phyloP scores from a whole-genome alignment of 2,329 filamentous ascomycete genomes.

The Diplocarpon mali region DNA sequence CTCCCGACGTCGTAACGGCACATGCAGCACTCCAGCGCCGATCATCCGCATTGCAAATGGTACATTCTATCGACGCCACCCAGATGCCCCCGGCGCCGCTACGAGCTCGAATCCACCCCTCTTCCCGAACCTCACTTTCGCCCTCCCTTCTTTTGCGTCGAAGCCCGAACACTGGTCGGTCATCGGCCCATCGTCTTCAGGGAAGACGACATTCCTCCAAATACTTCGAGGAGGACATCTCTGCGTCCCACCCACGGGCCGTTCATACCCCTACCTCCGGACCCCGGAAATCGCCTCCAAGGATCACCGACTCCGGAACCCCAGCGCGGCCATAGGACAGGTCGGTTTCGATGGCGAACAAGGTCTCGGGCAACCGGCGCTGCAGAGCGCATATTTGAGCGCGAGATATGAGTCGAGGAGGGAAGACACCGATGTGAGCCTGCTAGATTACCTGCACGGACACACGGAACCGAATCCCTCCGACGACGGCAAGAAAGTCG shows the following conservation, averaged over 20 bases:
- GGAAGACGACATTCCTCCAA: conserved; percentile 75
- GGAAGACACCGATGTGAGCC: conserved; percentile 78
- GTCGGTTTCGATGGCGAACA: conserved; percentile 80
- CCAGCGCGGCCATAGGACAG: conserved; percentile 66
- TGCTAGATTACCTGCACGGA: conserved; percentile 70
- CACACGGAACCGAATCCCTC: conserved; percentile 73
- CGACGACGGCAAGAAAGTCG: conserved; percentile 37
- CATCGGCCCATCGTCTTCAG: conserved; percentile 65
- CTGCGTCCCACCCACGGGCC: conserved; percentile 61
- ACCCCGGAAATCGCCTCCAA: conserved; percentile 37
- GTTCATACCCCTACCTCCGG: conserved; percentile 69
- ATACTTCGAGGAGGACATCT: conserved; percentile 66
- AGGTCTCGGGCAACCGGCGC: conserved; percentile 42
- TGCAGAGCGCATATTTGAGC: conserved; percentile 71
- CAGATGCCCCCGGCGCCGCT: conserved; percentile 37
- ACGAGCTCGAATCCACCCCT: conserved; percentile 50
- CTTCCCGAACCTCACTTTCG: conserved; percentile 61
- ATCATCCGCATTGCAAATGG: conserved; percentile 65
- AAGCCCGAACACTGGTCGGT: conserved; percentile 65
- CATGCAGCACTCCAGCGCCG: conserved; percentile 32
- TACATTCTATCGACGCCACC: conserved; percentile 74
- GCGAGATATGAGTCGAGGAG: conserved; percentile 82
- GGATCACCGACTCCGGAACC: conserved; percentile 41
- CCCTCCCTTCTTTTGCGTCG: conserved; percentile 46
- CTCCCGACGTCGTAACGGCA: conserved; percentile 14